Percentiles rank a stretch among this genome's conserved stretches.
These are phyloP conservation scores for Erythrophleum ivorense DNA, from an alignment of 331 rosid species.

Conservation along the genomic window DNA sequence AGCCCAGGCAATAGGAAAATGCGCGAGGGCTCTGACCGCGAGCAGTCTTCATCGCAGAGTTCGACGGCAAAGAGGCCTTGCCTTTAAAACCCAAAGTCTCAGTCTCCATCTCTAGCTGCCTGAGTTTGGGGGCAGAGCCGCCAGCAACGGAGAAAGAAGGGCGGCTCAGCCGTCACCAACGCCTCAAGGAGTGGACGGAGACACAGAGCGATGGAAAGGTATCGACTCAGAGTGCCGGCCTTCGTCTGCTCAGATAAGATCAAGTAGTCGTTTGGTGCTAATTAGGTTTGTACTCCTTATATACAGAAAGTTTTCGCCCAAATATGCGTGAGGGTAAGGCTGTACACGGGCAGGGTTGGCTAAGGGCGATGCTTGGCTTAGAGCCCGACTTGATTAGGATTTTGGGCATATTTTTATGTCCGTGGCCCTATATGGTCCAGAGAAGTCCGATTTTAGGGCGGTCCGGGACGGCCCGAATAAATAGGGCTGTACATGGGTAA, in stretches of 20 bases:
- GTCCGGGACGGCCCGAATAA: too few species aligned
- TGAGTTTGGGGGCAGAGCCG: slow-evolving; percentile 16
- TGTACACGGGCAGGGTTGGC: too few species aligned
- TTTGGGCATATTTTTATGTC: too few species aligned
- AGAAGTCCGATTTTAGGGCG: too few species aligned
- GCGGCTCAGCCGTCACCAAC: slow-evolving; percentile 28
- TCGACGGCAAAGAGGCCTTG: neutral
- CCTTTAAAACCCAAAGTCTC: neutral
- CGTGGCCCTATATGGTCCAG: too few species aligned
- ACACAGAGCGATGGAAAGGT: neutral
- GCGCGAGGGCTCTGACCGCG: slow-evolving; percentile 44
- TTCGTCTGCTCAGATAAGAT: slow-evolving; percentile 49
- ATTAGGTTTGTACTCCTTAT: slow-evolving; percentile 8
- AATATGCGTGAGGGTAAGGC: too few species aligned
- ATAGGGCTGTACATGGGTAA: too few species aligned
- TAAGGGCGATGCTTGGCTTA: too few species aligned
- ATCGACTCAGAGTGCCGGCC: neutral
- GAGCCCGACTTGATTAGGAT: too few species aligned
- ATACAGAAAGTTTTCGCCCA: neutral
- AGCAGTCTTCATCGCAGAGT: slow-evolving; percentile 51
- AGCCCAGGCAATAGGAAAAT: slow-evolving; percentile 17
- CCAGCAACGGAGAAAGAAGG: slow-evolving; percentile 38
- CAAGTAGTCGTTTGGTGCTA: slow-evolving; percentile 34
- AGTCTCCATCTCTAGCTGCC: neutral
- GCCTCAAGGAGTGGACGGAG: neutral